A percentile compares a stretch with the other conserved stretches of the same genome.
Evolutionary conservation across 1,284 basidiomycete genomes (phyloP).

Genomic region (Ganoderma lucidum): DNA sequence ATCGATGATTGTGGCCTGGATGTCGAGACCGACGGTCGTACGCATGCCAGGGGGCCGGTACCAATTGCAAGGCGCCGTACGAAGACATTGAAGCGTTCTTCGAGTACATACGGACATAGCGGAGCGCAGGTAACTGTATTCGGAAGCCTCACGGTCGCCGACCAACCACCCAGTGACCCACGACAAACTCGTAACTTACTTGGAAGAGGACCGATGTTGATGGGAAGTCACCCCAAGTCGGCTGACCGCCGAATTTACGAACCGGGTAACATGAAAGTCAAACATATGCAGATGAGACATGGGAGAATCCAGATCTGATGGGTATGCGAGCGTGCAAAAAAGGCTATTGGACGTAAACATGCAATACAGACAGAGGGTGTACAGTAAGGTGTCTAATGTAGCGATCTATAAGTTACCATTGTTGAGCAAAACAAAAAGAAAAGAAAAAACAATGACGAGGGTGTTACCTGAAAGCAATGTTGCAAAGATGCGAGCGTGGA

Average conservation of each 20-base stretch:
- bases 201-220: too few relatives aligned
- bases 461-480: neutral
- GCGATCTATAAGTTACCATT: neutral
- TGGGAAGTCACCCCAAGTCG: too few relatives aligned
- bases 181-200: too few relatives aligned
- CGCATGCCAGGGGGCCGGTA: neutral
- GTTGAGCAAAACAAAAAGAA: neutral
- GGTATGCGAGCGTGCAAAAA: neutral
- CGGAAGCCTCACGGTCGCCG: too few relatives aligned
- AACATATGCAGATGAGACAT: neutral
- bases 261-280: neutral
- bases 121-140: too few relatives aligned
- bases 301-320: neutral
- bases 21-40: neutral
- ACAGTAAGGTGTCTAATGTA: constrained; percentile 9
- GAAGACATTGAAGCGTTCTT: neutral
- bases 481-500: neutral
- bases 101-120: too few relatives aligned
- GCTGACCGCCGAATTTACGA: neutral
- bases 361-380: neutral
- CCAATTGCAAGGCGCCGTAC: neutral
- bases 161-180: too few relatives aligned
- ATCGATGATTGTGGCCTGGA: neutral
- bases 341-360: neutral
- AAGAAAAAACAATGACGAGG: neutral